These are phyloP conservation scores for Nepenthes alata DNA, from an alignment of 179 eudicot genomes.

Conservation along the genomic window DNA sequence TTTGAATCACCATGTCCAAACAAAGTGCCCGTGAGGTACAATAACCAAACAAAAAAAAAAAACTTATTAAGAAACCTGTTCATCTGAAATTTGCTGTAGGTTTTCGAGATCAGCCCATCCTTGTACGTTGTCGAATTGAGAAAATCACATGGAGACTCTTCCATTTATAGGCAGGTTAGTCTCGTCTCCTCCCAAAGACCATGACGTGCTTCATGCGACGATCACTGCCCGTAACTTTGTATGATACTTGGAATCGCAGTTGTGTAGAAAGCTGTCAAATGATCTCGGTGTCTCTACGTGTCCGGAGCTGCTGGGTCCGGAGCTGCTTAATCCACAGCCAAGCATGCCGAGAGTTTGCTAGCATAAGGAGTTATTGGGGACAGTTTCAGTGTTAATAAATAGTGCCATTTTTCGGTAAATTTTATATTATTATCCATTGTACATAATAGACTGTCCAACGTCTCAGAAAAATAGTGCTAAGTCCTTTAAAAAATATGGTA, in stretches of 20 bases:
- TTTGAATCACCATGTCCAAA: too few species aligned
- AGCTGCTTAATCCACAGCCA: slow-evolving; percentile 3
- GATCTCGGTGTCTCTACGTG: slow-evolving; percentile 55
- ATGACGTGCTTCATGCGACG: too few species aligned
- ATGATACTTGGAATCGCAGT: slow-evolving; percentile 30
- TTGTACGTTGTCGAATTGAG: slow-evolving; percentile 78
- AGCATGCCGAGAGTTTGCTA: slow-evolving; percentile 3
- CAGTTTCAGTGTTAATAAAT: too few species aligned
- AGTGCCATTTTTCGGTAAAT: too few species aligned
- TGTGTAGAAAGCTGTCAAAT: slow-evolving; percentile 58
- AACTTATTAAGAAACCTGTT: background rate
- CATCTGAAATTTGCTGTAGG: slow-evolving; percentile 29
- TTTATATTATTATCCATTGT: too few species aligned
- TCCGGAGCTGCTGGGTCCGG: slow-evolving; percentile 31
- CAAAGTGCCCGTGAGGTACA: too few species aligned
- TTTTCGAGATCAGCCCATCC: slow-evolving; percentile 74
- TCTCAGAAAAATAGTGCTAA: too few species aligned
- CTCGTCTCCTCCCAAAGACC: background rate
- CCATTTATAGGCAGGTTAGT: slow-evolving; percentile 60
- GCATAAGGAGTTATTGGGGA: too few species aligned
- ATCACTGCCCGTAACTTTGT: slow-evolving; percentile 1
- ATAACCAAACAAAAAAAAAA: too few species aligned
- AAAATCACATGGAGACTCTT: slow-evolving; percentile 68
- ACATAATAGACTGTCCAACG: too few species aligned
- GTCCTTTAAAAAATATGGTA: too few species aligned